Base-by-base conservation (phyloP, 1,284 basidiomycete species). In the Melampsora occidentalis region DNA sequence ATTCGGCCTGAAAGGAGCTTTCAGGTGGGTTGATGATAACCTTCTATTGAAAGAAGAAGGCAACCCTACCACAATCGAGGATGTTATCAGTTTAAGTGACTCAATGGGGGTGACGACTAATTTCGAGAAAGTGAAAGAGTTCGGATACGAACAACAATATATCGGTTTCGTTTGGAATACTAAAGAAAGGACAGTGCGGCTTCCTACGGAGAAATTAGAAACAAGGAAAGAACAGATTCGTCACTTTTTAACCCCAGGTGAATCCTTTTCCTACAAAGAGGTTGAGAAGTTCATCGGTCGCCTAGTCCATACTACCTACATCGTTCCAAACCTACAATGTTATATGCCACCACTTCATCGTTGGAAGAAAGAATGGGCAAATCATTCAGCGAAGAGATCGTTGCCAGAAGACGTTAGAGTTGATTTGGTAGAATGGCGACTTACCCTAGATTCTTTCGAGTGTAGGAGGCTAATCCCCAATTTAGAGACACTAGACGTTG, bases 11-110 rank as follows among this genome's bases (percentile, higher is more conserved):
- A 64, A 35, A 5, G 42, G 33, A 16, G 28, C 42, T 5, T 64
- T 64, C 16, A 3, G 62, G 6, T 64, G 62, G 62, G 62, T 64
- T 12, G 62, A 64, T 12, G 62, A 64, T 64, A 64, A 64, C 9
- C 33, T 64, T 9, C 42, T 64, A 6, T n/a, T 64, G 3, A 64
- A 64, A 42, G 7, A 7, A 1, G 6, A 2, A 25, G 9, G 5
- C 2, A 16, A 31, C 2, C 1, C 3, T 1, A 33, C 62, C 18
- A 25, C n/a, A 2, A 64, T 64, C 20, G 16, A 28, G 9, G 62
- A 64, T 2, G 33, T 64, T 7, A 10, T 64, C 5, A 12, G 22
- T 6, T 12, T 18, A 2, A 35, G 33, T 12, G n/a, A 9, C 2
- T 20, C 33, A 14, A 35, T 64, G 25, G 62, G 62, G 7, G 62